phyloP scores from a whole-genome alignment of 2,329 filamentous ascomycete genomes.

The Aspergillus bombycis region DNA sequence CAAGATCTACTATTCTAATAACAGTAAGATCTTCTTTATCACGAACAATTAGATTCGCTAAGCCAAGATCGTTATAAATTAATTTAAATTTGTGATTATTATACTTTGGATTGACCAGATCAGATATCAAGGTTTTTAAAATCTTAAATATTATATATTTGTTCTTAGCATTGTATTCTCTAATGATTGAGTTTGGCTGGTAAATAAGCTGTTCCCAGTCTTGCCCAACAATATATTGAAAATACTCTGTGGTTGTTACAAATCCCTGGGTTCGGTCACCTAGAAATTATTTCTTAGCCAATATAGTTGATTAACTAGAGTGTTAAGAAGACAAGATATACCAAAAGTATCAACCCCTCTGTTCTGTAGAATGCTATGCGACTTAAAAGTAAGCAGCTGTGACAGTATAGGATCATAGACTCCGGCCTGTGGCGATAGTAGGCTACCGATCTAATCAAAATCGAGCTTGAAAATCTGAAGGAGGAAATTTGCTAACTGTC shows the following conservation, averaged over 20 bases:
- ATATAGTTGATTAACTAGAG: constrained; percentile 11
- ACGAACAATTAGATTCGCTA: constrained; percentile 44
- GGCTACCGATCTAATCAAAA: constrained; percentile 34
- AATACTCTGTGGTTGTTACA: constrained; percentile 37
- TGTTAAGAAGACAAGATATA: constrained; percentile 19
- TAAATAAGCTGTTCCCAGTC: constrained; percentile 39
- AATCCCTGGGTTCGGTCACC: constrained; percentile 31
- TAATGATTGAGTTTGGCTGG: constrained; percentile 37
- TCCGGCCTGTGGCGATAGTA: constrained; percentile 25
- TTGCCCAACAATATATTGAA: constrained; percentile 36
- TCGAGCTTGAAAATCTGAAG: constrained; percentile 36
- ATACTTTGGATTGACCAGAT: constrained; percentile 29
- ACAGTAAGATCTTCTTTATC: constrained; percentile 38
- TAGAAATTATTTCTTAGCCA: constrained; percentile 21
- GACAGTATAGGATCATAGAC: constrained; percentile 13
- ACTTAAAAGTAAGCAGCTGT: constrained; percentile 39
- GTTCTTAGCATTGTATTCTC: constrained; percentile 29
- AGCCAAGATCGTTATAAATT: constrained; percentile 42
- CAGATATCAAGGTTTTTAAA: constrained; percentile 29
- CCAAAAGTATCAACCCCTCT: constrained; percentile 36
- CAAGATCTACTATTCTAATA: constrained; percentile 40
- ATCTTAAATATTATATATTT: constrained; percentile 35
- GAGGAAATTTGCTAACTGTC: constrained; percentile 31
- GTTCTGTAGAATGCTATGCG: constrained; percentile 33
- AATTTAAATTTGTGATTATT: constrained; percentile 39